A percentile compares a stretch with the other conserved stretches of the same genome.
Evolutionary conservation across 305 asterid species (phyloP).

Genomic region (Fraxinus sp.): DNA sequence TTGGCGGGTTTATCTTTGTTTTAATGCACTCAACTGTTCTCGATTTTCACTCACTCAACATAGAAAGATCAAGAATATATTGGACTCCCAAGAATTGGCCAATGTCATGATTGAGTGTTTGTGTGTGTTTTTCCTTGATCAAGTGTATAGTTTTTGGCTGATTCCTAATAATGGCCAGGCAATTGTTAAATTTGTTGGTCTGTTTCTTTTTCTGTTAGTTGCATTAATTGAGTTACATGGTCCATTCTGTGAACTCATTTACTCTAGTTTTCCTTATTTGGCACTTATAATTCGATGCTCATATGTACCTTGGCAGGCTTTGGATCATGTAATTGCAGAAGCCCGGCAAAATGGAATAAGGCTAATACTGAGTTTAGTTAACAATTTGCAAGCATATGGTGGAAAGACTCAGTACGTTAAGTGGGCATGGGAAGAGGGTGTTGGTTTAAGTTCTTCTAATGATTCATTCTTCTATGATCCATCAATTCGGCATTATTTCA

Average conservation of each 20-base stretch:
- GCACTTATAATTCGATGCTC: conserved; percentile 17
- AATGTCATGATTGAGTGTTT: background rate
- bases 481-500: conserved; percentile 83
- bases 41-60: background rate
- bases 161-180: background rate
- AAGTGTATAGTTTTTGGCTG: conserved; percentile 19
- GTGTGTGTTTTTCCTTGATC: conserved; percentile 7
- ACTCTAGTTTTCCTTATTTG: conserved; percentile 8
- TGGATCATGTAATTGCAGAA: conserved; percentile 58
- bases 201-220: background rate
- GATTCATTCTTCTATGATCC: conserved; percentile 99
- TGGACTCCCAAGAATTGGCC: background rate
- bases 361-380: conserved; percentile 48
- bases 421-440: conserved; percentile 65
- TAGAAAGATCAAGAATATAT: background rate
- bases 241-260: conserved; percentile 9
- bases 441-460: conserved; percentile 56
- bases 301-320: conserved; percentile 33
- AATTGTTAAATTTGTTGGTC: conserved; percentile 8
- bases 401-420: conserved; percentile 57
- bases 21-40: background rate
- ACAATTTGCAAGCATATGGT: conserved; percentile 54
- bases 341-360: conserved; percentile 56
- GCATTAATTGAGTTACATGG: background rate
- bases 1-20: background rate